Conservation (phyloP, 2,329 filamentous ascomycete genomes). For the Dactylellina leptospora region DNA sequence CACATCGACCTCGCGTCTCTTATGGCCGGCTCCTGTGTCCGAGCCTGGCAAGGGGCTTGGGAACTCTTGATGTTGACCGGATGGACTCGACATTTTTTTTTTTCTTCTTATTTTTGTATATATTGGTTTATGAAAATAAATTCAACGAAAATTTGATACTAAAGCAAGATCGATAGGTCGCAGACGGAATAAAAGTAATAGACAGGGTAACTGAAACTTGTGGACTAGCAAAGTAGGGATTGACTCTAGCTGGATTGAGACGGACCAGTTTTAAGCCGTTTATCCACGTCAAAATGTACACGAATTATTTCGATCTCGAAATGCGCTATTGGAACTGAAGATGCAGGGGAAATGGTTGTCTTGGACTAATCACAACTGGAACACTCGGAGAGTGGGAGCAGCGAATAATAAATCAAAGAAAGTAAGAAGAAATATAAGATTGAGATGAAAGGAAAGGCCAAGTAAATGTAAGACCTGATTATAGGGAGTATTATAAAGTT, state of each 20-base stretch:
- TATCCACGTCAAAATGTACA: too few species aligned
- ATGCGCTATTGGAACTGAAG: neutral
- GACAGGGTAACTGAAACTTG: neutral
- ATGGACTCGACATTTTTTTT: slow-evolving; percentile 22
- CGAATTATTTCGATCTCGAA: too few species aligned
- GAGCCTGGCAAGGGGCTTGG: neutral
- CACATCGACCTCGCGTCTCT: neutral
- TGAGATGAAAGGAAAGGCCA: too few species aligned
- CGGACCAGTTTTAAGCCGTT: too few species aligned
- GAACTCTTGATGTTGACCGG: neutral
- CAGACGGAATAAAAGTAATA: neutral
- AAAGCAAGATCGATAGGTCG: too few species aligned
- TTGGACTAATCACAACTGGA: neutral
- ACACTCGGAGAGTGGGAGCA: neutral
- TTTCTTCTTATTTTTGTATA: neutral
- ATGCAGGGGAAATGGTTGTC: neutral
- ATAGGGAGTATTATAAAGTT: too few species aligned
- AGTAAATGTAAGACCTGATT: too few species aligned
- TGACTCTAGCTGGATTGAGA: too few species aligned
- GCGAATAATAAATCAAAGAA: neutral
- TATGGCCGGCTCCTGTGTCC: neutral
- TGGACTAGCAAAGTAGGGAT: too few species aligned
- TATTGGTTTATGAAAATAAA: too few species aligned
- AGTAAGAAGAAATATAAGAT: neutral
- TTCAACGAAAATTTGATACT: too few species aligned